Conservation (phyloP, 116 monocot species). For the Cymodocea nodosa region DNA sequence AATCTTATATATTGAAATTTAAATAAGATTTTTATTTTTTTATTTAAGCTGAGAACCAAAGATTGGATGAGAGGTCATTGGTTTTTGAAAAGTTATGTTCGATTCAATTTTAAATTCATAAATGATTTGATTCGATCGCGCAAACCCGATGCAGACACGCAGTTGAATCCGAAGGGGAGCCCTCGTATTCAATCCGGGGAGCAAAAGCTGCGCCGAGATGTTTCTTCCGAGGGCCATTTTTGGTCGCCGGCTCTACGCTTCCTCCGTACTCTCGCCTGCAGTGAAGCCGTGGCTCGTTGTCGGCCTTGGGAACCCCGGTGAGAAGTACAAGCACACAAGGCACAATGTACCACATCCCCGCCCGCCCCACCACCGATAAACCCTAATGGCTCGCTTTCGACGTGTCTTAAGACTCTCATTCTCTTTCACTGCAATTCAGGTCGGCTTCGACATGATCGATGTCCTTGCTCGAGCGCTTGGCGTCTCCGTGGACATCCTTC, state of each 20-base stretch:
- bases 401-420: too few relatives aligned
- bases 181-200: background rate
- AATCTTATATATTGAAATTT: too few relatives aligned
- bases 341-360: conserved; percentile 47
- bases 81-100: too few relatives aligned
- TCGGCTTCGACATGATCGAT: conserved; percentile 93
- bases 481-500: conserved; percentile 42
- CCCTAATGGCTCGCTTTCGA: background rate
- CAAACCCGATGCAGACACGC: too few relatives aligned
- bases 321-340: conserved; percentile 73
- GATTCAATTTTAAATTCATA: too few relatives aligned
- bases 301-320: conserved; percentile 93
- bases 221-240: too few relatives aligned
- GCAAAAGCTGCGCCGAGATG: too few relatives aligned
- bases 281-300: conserved; percentile 68
- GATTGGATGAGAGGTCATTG: too few relatives aligned
- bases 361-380: background rate
- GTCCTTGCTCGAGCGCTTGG: conserved; percentile 54
- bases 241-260: background rate
- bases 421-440: conserved; percentile 19
- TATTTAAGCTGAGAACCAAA: too few relatives aligned
- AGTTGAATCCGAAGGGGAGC: too few relatives aligned
- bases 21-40: too few relatives aligned
- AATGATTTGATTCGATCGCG: too few relatives aligned
- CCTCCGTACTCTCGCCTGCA: conserved; percentile 2